Evolutionary conservation across 176 grass and related monocot species (phyloP).

Genomic region (Areca catechu): DNA sequence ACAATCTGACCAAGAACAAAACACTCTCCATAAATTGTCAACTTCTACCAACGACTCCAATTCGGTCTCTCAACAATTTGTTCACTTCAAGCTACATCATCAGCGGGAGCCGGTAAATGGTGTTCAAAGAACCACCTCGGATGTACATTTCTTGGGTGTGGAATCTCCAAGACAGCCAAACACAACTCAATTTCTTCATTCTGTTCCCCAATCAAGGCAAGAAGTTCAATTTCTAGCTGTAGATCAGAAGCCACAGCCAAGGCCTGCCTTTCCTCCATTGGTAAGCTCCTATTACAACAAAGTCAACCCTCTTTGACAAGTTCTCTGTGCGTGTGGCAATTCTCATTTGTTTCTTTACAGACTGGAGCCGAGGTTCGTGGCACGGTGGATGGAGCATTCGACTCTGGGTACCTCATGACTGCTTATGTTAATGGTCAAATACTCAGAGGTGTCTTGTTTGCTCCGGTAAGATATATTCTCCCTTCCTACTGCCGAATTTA

Average conservation of each 20-base stretch:
- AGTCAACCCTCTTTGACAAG: neutral
- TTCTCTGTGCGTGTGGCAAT: no score
- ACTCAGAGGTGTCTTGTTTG: slow-evolving; percentile 82
- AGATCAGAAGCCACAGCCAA: slow-evolving; percentile 35
- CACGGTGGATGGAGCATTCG: slow-evolving; percentile 77
- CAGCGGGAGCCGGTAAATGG: slow-evolving; percentile 16
- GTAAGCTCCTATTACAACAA: slow-evolving; percentile 20
- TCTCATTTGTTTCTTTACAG: slow-evolving; percentile 20
- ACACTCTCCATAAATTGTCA: slow-evolving; percentile 47
- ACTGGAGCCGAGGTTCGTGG: slow-evolving; percentile 80
- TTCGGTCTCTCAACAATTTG: slow-evolving; percentile 39
- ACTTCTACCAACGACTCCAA: slow-evolving; percentile 39
- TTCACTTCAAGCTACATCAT: slow-evolving; percentile 34
- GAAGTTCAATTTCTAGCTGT: slow-evolving; percentile 51
- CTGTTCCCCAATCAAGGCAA: slow-evolving; percentile 33
- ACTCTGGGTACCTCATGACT: slow-evolving; percentile 92
- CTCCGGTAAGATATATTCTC: slow-evolving; percentile 50
- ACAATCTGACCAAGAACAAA: slow-evolving; percentile 89
- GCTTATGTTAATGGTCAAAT: slow-evolving; percentile 72
- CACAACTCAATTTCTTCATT: slow-evolving; percentile 41
- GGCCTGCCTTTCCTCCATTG: slow-evolving; percentile 29
- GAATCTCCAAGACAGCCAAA: slow-evolving; percentile 33
- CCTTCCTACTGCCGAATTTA: no score
- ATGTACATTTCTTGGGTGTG: neutral
- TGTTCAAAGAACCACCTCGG: slow-evolving; percentile 21